Conservation (phyloP, 768 basidiomycete species). For the Lyophyllum atratum region DNA sequence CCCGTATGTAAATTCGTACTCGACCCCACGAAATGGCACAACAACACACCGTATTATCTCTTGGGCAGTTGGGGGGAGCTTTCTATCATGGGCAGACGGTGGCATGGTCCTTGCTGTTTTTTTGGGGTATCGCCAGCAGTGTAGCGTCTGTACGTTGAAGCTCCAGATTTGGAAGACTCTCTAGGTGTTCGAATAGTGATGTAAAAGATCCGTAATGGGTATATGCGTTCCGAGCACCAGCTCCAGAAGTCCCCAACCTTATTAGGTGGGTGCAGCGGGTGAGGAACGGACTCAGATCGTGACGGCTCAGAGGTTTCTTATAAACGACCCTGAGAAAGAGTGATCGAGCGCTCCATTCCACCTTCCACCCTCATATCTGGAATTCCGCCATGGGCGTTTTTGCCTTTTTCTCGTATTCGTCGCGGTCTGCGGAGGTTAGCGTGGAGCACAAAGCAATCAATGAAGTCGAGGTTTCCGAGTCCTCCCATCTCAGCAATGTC, state of each 20-base stretch:
- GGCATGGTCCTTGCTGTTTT: not conserved
- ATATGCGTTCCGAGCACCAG: not conserved
- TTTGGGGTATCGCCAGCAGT: not conserved
- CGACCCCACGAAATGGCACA: no score
- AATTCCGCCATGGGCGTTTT: constrained; percentile 27
- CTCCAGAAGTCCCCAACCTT: not conserved
- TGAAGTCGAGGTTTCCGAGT: not conserved
- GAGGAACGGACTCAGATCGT: no score
- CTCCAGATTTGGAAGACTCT: not conserved
- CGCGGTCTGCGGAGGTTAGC: constrained; percentile 7
- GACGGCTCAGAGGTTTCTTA: no score
- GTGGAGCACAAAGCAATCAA: not conserved
- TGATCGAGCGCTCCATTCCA: not conserved
- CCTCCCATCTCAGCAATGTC: not conserved
- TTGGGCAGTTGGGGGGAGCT: not conserved
- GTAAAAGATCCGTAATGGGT: no score
- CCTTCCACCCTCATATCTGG: constrained; percentile 2
- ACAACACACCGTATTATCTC: constrained; percentile 11
- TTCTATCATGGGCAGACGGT: not conserved
- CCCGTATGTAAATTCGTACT: no score
- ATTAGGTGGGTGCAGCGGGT: not conserved
- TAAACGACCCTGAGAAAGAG: not conserved
- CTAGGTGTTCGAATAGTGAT: no score
- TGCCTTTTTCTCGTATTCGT: constrained; percentile 23
- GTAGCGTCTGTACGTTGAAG: not conserved